Evolutionary conservation across 352 stramenopile species (phyloP).

Genomic region (Phytopythium sindhum): DNA sequence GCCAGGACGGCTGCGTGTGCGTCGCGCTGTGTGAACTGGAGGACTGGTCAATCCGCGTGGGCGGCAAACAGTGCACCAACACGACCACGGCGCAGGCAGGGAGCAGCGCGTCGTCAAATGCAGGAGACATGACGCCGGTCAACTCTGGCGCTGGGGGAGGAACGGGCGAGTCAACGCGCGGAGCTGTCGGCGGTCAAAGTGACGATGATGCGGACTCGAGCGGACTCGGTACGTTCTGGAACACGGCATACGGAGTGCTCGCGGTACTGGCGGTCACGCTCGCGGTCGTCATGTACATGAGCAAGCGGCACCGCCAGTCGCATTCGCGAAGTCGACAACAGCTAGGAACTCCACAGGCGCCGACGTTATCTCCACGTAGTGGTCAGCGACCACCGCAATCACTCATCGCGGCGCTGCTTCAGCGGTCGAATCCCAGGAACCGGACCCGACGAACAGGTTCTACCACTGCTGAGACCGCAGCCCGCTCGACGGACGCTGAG

Average conservation of each 20-base stretch:
- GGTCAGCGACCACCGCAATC: not conserved
- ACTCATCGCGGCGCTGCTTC: not conserved
- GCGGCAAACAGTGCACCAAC: conserved; percentile 20
- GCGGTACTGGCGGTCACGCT: not conserved
- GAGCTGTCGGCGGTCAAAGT: not conserved
- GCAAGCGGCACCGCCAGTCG: conserved; percentile 5
- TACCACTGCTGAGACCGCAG: not conserved
- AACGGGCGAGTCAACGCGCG: not conserved
- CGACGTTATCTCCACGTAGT: not conserved
- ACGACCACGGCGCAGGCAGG: not conserved
- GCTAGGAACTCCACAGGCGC: conserved; percentile 1
- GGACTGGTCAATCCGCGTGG: conserved; percentile 17
- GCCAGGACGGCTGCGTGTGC: conserved; percentile 26
- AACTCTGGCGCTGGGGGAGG: not conserved
- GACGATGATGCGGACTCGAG: no score
- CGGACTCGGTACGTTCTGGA: conserved; percentile 1
- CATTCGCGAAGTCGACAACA: not conserved
- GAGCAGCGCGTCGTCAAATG: not conserved
- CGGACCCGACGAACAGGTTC: not conserved
- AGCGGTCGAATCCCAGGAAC: no score
- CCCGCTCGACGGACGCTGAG: not conserved
- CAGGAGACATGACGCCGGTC: not conserved
- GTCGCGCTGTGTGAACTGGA: conserved; percentile 24
- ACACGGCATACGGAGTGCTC: not conserved
- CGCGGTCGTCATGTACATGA: conserved; percentile 10